Evolutionary conservation across 148 eudicot genomes (phyloP).

Genomic region (Cornus suecica): DNA sequence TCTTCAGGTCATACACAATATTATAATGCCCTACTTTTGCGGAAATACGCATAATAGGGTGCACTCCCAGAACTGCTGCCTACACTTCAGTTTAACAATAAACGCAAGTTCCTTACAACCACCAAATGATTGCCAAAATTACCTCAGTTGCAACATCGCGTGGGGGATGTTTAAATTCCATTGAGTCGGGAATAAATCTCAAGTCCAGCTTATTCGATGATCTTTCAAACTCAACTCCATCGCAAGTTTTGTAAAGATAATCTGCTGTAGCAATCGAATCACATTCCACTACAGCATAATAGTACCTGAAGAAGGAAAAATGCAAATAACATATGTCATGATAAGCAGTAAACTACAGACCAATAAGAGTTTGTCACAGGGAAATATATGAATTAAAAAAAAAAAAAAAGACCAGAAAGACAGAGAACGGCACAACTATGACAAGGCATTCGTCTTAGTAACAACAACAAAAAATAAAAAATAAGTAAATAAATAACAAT

Average conservation of each 20-base stretch:
- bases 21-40: neutral
- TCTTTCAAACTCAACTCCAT: constrained; percentile 90
- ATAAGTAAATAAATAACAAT: too few species aligned
- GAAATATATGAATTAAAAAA: neutral
- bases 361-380: neutral
- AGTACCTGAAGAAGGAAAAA: constrained; percentile 51
- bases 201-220: constrained; percentile 87
- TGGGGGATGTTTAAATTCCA: constrained; percentile 82
- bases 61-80: neutral
- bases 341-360: neutral
- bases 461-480: too few species aligned
- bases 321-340: neutral
- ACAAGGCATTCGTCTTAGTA: too few species aligned
- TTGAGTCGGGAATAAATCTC: constrained; percentile 89
- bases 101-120: neutral
- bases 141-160: constrained; percentile 94
- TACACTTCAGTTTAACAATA: neutral
- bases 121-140: constrained; percentile 6
- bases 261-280: constrained; percentile 90
- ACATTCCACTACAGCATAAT: constrained; percentile 93
- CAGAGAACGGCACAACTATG: too few species aligned
- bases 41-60: neutral
- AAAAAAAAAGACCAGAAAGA: too few species aligned
- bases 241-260: constrained; percentile 79
- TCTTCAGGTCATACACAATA: neutral